phyloP scores from a whole-genome alignment of 352 stramenopile genomes.

The Phytophthora agathidicida region DNA sequence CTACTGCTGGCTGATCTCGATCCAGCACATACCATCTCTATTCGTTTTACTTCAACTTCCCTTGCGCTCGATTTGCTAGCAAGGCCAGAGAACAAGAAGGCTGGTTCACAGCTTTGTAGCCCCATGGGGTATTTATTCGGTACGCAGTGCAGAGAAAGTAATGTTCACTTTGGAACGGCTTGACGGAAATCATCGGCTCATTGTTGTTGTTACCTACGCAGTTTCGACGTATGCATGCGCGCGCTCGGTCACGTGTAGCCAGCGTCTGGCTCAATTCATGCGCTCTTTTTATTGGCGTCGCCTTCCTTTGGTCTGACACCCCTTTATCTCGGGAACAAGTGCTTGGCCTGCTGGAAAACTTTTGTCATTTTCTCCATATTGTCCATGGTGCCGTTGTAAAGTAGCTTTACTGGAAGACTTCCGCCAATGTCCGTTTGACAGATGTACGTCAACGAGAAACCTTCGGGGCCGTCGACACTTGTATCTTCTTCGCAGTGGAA shows the following conservation, averaged over 20 bases:
- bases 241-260: not conserved
- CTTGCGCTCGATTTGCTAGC: not conserved
- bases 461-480: slow-evolving; percentile 28
- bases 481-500: slow-evolving; percentile 44
- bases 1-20: not conserved
- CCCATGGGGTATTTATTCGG: slow-evolving; percentile 33
- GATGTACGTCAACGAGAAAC: slow-evolving; percentile 57
- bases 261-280: slow-evolving; percentile 1
- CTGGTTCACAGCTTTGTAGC: slow-evolving; percentile 7
- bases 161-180: slow-evolving; percentile 2
- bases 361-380: slow-evolving; percentile 69
- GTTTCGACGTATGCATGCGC: slow-evolving; percentile 1
- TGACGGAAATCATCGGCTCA: slow-evolving; percentile 2
- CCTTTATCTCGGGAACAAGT: slow-evolving; percentile 38
- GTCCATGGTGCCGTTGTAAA: slow-evolving; percentile 66
- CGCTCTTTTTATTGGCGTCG: not conserved
- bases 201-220: slow-evolving; percentile 7
- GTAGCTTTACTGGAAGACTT: slow-evolving; percentile 50
- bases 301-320: not conserved
- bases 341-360: slow-evolving; percentile 47
- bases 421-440: slow-evolving; percentile 60
- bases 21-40: slow-evolving; percentile 5
- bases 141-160: slow-evolving; percentile 1
- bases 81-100: not conserved
- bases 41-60: slow-evolving; percentile 10